phyloP scores from a whole-genome alignment of 305 asterid genomes.

The Fraxinus baroniana region DNA sequence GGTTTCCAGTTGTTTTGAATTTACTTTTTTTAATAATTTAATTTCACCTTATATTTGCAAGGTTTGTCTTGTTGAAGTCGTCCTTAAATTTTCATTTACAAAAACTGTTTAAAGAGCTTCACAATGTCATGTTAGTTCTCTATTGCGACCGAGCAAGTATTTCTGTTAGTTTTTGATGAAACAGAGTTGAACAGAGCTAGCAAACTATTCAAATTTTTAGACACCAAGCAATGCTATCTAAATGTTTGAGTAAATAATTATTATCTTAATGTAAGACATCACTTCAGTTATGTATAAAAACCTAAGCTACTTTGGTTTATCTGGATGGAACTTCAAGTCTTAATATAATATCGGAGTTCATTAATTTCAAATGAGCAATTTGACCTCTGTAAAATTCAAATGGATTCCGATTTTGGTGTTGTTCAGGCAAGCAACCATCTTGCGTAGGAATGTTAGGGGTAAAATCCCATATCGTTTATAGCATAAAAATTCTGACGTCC shows the following conservation, averaged over 20 bases:
- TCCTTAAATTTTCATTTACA: not conserved
- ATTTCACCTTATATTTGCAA: not conserved
- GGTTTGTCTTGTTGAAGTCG: not conserved
- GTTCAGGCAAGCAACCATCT: not conserved
- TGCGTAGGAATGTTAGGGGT: not conserved
- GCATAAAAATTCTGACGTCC: not conserved
- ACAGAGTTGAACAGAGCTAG: not conserved
- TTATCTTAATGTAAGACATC: not conserved
- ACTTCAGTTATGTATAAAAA: not conserved
- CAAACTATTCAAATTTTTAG: not conserved
- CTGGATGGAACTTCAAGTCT: not conserved
- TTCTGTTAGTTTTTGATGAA: not conserved
- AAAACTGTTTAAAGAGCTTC: not conserved
- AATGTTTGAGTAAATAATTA: not conserved
- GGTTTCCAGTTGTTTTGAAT: too few species aligned
- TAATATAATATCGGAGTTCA: not conserved
- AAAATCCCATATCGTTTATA: not conserved
- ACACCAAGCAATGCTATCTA: not conserved
- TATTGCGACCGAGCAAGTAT: not conserved
- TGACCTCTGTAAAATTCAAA: not conserved
- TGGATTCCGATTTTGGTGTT: not conserved
- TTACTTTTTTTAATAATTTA: too few species aligned
- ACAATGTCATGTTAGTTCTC: not conserved
- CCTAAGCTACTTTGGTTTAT: not conserved
- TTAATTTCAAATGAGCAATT: too few species aligned